Conservation (phyloP, 768 basidiomycete genomes). For the Suillus occidentalis region DNA sequence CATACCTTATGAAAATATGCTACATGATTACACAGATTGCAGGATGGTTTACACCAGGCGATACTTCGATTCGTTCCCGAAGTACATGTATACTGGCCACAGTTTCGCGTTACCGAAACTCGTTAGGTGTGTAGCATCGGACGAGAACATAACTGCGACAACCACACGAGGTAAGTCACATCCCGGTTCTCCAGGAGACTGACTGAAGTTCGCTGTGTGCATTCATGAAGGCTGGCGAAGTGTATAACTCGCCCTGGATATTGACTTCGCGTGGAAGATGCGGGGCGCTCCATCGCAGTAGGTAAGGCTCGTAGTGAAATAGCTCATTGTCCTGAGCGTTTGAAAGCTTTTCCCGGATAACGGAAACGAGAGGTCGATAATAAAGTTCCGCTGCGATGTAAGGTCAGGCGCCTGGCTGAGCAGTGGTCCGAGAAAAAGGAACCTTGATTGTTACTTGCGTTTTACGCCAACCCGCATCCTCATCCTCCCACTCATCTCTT, state of each 20-base stretch:
- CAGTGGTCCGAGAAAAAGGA: background rate
- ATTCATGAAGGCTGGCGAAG: background rate
- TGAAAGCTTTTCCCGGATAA: background rate
- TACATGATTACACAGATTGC: no score
- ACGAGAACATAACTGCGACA: conserved; percentile 19
- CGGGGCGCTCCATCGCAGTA: background rate
- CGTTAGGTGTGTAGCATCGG: conserved; percentile 22
- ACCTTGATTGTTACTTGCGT: background rate
- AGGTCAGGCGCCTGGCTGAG: background rate
- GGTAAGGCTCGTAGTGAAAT: background rate
- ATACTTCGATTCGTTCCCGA: no score
- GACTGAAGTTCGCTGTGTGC: conserved; percentile 18
- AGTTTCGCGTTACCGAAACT: conserved; percentile 21
- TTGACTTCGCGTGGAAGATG: background rate
- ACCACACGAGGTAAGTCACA: conserved; percentile 17
- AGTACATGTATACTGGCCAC: conserved; percentile 24
- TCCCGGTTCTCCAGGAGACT: conserved; percentile 15
- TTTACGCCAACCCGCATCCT: background rate
- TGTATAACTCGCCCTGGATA: background rate
- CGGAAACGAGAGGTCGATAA: background rate
- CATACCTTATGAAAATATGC: no score
- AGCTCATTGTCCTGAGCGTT: background rate
- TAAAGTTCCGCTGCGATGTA: background rate
- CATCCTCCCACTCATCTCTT: background rate
- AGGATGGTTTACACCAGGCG: no score